Conservation (phyloP, 106 monocot species). For the Narthecium ossifragum region DNA sequence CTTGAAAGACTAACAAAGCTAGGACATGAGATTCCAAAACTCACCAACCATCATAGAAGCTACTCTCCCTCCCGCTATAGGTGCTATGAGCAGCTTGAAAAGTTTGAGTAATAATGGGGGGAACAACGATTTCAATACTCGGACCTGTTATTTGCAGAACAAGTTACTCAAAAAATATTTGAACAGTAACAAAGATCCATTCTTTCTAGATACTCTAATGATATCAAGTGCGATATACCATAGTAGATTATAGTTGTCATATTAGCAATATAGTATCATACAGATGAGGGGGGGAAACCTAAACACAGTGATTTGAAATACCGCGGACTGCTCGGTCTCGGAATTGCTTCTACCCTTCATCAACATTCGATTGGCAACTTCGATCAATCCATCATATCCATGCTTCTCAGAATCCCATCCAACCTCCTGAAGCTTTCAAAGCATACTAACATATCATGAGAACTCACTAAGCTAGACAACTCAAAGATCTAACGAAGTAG, state of each 20-base stretch:
- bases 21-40: too few species aligned
- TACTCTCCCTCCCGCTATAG: slow-evolving; percentile 62
- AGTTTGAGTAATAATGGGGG: slow-evolving; percentile 71
- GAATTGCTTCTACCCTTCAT: slow-evolving; percentile 52
- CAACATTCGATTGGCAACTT: slow-evolving; percentile 85
- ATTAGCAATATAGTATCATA: too few species aligned
- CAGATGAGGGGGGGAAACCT: too few species aligned
- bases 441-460: slow-evolving; percentile 13
- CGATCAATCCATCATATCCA: slow-evolving; percentile 85
- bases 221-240: too few species aligned
- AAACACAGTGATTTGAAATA: slow-evolving; percentile 17
- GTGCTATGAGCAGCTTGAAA: slow-evolving; percentile 75
- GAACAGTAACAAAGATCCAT: not conserved
- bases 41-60: slow-evolving; percentile 84
- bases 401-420: slow-evolving; percentile 92
- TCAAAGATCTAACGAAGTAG: not conserved
- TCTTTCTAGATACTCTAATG: not conserved
- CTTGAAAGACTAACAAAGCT: too few species aligned
- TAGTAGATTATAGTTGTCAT: too few species aligned
- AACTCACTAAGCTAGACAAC: not conserved
- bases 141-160: slow-evolving; percentile 49
- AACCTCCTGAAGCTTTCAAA: slow-evolving; percentile 89
- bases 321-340: slow-evolving; percentile 72
- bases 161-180: not conserved
- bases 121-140: slow-evolving; percentile 78